Base-by-base conservation (phyloP, 148 eudicot species). In the Nepenthes gracilis region DNA sequence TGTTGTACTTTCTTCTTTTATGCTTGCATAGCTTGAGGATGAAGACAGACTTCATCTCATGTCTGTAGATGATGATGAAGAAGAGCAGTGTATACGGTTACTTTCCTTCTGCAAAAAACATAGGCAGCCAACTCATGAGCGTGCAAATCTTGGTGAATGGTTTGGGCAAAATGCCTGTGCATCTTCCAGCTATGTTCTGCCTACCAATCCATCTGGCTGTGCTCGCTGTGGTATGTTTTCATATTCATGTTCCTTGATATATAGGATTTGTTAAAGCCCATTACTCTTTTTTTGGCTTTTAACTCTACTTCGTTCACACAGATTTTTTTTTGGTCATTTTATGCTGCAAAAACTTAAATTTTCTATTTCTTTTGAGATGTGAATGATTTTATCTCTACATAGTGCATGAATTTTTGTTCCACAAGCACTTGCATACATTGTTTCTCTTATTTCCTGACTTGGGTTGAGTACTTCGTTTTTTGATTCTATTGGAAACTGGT, bases 41-140 rank as follows among this genome's bases (percentile, higher is more conserved):
- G 91, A 82, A 71, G 95, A 86, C 63, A 78, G 70, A 62, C 71
- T 86, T 64, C 87, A 81, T 77, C 78, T 84, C 70, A 76, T 84
- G 62, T 75, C 89, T 59, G 35, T 86, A 45, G 99, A 93, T 58
- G 99, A 89, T 67, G 99, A 93, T 55, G 97, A 86, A 70, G 95
- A 93, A 59, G 75, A 83, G 23, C 99, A 86, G 75, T 86, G 92
- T 71, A 93, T 93, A 66, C 99, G 87, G 63, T 67, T 93, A 50
- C 76, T 86, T 62, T 93, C 99, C 36, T 89, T 84, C 70, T 93
- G 99, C 82, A 81, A 75, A 62, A 89, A 69, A 72, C 99, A 93
- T 69, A 83, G 80, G 66, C 85, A 80, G 53, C 77, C 75, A 60
- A 76, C 96, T 57, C 73, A 71, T 70, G 78, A 76, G 32, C 77